Percentiles rank a stretch among this genome's conserved stretches.
These are phyloP conservation scores for Fragaria iinumae DNA, from an alignment of 306 rosid species.

Conservation along the genomic window DNA sequence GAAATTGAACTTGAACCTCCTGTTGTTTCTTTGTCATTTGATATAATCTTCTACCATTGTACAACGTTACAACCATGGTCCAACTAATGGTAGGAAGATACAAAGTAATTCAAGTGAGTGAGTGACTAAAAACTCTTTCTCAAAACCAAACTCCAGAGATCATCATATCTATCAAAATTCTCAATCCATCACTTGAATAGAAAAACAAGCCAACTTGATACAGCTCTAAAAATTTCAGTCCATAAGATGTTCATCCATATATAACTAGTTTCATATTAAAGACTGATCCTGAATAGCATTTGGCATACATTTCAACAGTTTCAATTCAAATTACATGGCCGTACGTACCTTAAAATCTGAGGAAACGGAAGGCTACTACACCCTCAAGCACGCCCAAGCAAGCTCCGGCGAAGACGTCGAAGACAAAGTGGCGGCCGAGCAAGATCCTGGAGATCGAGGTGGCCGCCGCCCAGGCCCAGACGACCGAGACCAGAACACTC, in stretches of 20 bases:
- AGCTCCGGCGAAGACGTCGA: constrained; percentile 45
- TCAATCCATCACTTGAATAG: neutral
- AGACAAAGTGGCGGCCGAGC: constrained; percentile 70
- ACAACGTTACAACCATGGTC: neutral
- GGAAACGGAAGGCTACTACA: constrained; percentile 45
- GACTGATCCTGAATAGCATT: neutral
- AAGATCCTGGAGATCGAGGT: constrained; percentile 58
- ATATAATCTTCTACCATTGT: neutral
- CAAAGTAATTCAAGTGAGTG: neutral
- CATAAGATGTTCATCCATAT: too few species aligned
- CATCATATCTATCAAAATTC: neutral
- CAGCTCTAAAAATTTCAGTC: neutral
- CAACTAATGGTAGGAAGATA: neutral
- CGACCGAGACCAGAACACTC: constrained; percentile 21
- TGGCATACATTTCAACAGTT: neutral
- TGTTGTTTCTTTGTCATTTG: neutral
- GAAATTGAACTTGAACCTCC: neutral
- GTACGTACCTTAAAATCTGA: constrained; percentile 42
- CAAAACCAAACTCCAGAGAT: neutral
- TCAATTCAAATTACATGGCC: neutral
- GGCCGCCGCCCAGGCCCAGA: constrained; percentile 53
- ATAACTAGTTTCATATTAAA: neutral
- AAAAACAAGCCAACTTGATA: constrained; percentile 5
- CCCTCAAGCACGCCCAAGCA: constrained; percentile 64
- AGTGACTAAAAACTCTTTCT: neutral